phyloP scores from a whole-genome alignment of 352 stramenopile species.

The Peronospora farinosa region DNA sequence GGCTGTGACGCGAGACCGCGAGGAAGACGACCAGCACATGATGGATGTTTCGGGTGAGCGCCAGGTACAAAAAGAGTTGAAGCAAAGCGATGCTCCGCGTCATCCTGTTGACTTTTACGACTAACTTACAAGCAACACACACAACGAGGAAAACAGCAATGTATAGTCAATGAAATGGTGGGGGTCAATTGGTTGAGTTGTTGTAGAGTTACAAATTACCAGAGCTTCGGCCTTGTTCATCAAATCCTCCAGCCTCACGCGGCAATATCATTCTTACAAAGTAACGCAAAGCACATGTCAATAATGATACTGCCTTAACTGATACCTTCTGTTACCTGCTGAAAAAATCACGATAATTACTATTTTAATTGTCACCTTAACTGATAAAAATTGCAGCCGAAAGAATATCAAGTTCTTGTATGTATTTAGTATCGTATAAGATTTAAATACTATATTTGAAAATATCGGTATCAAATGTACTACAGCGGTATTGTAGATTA shows the following conservation, averaged over 20 bases:
- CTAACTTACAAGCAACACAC: conserved; percentile 26
- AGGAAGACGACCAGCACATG: conserved; percentile 63
- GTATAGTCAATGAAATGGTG: conserved; percentile 16
- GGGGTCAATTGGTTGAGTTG: background rate
- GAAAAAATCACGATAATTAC: too few relatives aligned
- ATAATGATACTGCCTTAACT: too few relatives aligned
- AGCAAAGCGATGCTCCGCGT: conserved; percentile 43
- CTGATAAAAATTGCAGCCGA: too few relatives aligned
- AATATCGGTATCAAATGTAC: too few relatives aligned
- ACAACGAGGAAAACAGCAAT: conserved; percentile 5
- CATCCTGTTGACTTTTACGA: conserved; percentile 79
- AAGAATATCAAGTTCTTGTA: too few relatives aligned
- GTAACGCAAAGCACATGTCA: too few relatives aligned
- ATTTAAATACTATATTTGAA: too few relatives aligned
- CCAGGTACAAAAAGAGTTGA: conserved; percentile 47
- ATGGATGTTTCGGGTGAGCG: conserved; percentile 60
- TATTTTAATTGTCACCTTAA: too few relatives aligned
- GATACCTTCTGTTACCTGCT: too few relatives aligned
- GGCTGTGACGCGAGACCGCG: conserved; percentile 40
- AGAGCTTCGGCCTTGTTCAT: conserved; percentile 16
- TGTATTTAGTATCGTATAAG: too few relatives aligned
- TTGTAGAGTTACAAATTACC: conserved; percentile 14
- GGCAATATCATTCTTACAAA: too few relatives aligned
- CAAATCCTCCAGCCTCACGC: background rate
- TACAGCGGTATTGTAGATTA: too few relatives aligned